Evolutionary conservation across 2,329 filamentous ascomycete genomes (phyloP).

Genomic region (Colletotrichum echinochloae): DNA sequence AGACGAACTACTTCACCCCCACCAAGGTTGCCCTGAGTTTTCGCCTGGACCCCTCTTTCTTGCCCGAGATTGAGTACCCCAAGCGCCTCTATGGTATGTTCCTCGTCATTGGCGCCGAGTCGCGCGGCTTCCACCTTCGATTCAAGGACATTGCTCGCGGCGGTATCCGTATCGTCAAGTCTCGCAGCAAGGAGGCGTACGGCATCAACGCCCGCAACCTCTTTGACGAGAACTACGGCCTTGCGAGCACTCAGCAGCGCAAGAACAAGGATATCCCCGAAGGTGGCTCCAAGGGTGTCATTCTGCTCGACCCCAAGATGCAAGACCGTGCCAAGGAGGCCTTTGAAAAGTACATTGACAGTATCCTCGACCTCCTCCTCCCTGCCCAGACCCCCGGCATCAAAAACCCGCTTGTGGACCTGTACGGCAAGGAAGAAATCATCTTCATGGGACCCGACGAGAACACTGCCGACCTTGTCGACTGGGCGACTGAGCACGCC

Average conservation of each 20-base stretch:
- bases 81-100: slow-evolving; percentile 98
- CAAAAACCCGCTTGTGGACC: slow-evolving; percentile 97
- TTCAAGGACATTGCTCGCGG: slow-evolving; percentile 98
- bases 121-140: slow-evolving; percentile 94
- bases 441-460: slow-evolving; percentile 99
- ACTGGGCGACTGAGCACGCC: slow-evolving; percentile 99
- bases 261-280: slow-evolving; percentile 99
- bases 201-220: slow-evolving; percentile 95
- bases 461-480: slow-evolving; percentile 96
- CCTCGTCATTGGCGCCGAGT: slow-evolving; percentile 95
- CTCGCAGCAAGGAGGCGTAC: slow-evolving; percentile 94
- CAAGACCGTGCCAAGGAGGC: slow-evolving; percentile 93
- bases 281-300: slow-evolving; percentile 97
- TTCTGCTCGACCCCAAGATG: slow-evolving; percentile 91
- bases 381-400: slow-evolving; percentile 93
- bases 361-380: slow-evolving; percentile 93
- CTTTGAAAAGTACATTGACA: slow-evolving; percentile 99
- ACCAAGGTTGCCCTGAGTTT: slow-evolving; percentile 99
- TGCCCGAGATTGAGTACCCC: slow-evolving; percentile 92
- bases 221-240: slow-evolving; percentile 98
- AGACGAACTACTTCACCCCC: slow-evolving; percentile 97
- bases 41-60: slow-evolving; percentile 88
- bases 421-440: slow-evolving; percentile 95
- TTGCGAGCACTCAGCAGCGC: slow-evolving; percentile 97
- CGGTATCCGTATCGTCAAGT: slow-evolving; percentile 98